Evolutionary conservation across 2,329 filamentous ascomycete genomes (phyloP).

Genomic region (Penicillium brevicompactum): DNA sequence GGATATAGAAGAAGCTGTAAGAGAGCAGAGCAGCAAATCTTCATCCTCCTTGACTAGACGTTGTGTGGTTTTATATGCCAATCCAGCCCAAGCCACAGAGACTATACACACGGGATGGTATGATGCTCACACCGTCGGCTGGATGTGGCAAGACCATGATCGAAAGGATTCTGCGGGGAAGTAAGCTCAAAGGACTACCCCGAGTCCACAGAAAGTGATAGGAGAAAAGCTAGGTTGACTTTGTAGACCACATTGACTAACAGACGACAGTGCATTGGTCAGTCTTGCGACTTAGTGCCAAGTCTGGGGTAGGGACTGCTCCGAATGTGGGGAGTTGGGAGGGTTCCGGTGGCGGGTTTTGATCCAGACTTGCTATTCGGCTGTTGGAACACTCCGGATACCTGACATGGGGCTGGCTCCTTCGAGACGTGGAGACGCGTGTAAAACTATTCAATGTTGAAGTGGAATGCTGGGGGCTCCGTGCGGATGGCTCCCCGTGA

Average conservation of each 20-base stretch:
- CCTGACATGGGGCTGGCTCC: no score
- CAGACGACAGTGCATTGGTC: neutral
- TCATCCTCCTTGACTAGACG: neutral
- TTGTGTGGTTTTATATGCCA: neutral
- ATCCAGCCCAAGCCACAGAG: neutral
- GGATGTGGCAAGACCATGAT: neutral
- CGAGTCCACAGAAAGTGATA: neutral
- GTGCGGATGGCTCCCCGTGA: no score
- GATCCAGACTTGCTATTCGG: neutral
- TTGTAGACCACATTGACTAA: neutral
- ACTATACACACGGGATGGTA: neutral
- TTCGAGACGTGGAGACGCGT: no score
- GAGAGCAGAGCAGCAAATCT: neutral
- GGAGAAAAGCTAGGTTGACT: neutral
- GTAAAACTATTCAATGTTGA: no score
- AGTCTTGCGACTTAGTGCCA: neutral
- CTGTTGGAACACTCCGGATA: neutral
- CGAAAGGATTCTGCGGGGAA: neutral
- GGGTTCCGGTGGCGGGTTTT: neutral
- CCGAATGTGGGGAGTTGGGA: neutral
- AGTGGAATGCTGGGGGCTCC: no score
- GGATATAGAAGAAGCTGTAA: neutral
- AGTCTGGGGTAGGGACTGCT: neutral
- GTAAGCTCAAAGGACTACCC: neutral
- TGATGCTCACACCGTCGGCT: neutral